Conservation (phyloP, 345 rosid genomes). For the Arabidopsis thaliana region TAIR10.1 NC_003071.7:15248001-15248500, state of each 20-base stretch:
- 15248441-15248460: slow-evolving; percentile 39
- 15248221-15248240: slow-evolving; percentile 53
- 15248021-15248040: slow-evolving; percentile 58
- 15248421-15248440: slow-evolving; percentile 45
- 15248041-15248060: slow-evolving; percentile 68
- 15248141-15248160: slow-evolving; percentile 51
- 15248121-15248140: not conserved
- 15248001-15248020: not conserved
- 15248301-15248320: slow-evolving; percentile 2
- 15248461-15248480: slow-evolving; percentile 63
- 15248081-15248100: not conserved
- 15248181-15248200: slow-evolving; percentile 61
- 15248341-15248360: not conserved
- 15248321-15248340: slow-evolving; percentile 15
- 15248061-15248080: slow-evolving; percentile 75
- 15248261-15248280: slow-evolving; percentile 69
- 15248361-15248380: slow-evolving; percentile 69
- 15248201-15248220: slow-evolving; percentile 55
- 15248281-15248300: slow-evolving; percentile 31
- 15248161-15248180: slow-evolving; percentile 55
- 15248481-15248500: slow-evolving; percentile 66
- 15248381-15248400: slow-evolving; percentile 64
- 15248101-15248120: not conserved
- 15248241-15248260: slow-evolving; percentile 54
- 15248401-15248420: slow-evolving; percentile 57